Base-by-base conservation (phyloP, 805 yeast species). In the Limtongia smithiae region DNA sequence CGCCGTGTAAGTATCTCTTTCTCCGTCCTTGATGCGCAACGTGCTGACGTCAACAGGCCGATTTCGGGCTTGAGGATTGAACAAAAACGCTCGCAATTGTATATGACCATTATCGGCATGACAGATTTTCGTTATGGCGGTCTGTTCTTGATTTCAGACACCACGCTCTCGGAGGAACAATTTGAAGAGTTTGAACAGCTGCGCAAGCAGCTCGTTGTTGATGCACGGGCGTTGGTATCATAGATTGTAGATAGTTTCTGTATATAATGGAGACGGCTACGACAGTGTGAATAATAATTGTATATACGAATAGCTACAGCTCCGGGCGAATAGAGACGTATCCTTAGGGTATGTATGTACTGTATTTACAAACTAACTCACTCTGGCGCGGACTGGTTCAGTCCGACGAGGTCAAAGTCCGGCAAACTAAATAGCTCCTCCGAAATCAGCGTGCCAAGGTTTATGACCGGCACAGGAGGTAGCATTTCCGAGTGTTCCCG, bases 41-140 rank as follows among this genome's bases (percentile, higher is more conserved):
- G 9, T 7, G 25, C 17, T n/a, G 14, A 24, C 18, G 11, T 20
- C 11, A 11, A 20, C 12, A 51, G 55, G 8, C 36, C 37, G 14
- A 35, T 35, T 17, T 18, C 44, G 7, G 50, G 39, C 5, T 15
- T 37, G 11, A 33, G 51, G 21, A 8, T 50, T 9, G 56, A 53
- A 20, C 40, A 42, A 18, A 53, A 45, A 41, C 25, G 39, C 7
- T 40, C 37, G 7, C 51, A 44, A 31, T 36, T 54, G 28, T 54
- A 54, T 39, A 28, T 30, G 24, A 27, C 48, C 9, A 32, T 51
- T 8, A 44, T 48, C 11, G 36, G 34, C 25, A 15, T 43, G 42
- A 15, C 41, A 2, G 40, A 39, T 15, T 22, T 37, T 14, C 37
- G 38, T 5, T 40, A 37, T n/a, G 58, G 38, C 6, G 46, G 39